A percentile compares a stretch with the other conserved stretches of the same genome.
Evolutionary conservation across 2,329 filamentous ascomycete genomes (phyloP).

Genomic region (Nigrospora oryzae): DNA sequence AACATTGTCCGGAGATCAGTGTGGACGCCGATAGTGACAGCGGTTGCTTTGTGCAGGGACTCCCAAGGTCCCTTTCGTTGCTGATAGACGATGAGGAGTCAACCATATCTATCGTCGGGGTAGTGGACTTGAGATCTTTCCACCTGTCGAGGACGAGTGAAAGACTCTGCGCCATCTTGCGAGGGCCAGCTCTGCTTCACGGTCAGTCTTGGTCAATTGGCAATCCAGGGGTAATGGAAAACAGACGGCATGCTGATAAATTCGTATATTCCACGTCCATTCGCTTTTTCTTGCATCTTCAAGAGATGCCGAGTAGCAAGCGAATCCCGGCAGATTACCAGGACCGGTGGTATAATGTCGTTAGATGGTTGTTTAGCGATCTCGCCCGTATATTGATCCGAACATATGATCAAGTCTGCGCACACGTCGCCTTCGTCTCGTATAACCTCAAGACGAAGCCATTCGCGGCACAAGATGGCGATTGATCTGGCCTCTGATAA

Average conservation of each 20-base stretch:
- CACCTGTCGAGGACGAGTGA: constrained; percentile 11
- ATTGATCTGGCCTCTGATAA: constrained; percentile 8
- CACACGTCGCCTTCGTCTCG: too few relatives aligned
- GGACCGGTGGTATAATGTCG: constrained; percentile 12
- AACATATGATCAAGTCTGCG: neutral
- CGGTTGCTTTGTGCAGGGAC: too few relatives aligned
- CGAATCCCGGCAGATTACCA: constrained; percentile 24
- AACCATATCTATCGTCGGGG: too few relatives aligned
- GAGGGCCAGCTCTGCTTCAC: neutral
- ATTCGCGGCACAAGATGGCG: constrained; percentile 20
- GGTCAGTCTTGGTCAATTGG: neutral
- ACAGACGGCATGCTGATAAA: constrained; percentile 29
- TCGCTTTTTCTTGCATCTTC: constrained; percentile 5
- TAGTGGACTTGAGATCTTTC: constrained; percentile 6
- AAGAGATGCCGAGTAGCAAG: constrained; percentile 16
- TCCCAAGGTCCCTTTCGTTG: too few relatives aligned
- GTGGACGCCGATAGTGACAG: too few relatives aligned
- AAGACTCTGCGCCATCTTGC: neutral
- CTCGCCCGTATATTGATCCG: constrained; percentile 12
- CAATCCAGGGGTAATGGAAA: too few relatives aligned
- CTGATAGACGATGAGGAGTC: too few relatives aligned
- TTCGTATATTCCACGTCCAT: constrained; percentile 18
- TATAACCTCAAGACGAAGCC: constrained; percentile 22
- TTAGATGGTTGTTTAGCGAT: constrained; percentile 2
- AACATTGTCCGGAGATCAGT: too few relatives aligned